Percentiles rank a stretch among this genome's conserved stretches.
Evolutionary conservation across 176 grass and related monocot species (phyloP).

Genomic region (Oryza coarctata): DNA sequence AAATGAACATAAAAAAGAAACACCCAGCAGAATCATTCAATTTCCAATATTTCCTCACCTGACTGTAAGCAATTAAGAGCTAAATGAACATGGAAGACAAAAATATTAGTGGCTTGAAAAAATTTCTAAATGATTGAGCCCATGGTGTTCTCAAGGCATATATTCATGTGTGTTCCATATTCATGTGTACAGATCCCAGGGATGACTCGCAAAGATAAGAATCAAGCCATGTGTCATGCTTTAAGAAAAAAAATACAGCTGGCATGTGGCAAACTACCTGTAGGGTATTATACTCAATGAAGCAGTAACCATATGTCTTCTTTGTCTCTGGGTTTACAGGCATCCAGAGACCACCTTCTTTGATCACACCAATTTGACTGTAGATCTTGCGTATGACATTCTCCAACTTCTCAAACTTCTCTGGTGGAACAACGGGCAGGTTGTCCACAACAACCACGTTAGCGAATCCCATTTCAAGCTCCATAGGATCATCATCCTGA

Average conservation of each 20-base stretch:
- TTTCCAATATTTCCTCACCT: neutral
- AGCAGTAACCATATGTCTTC: conserved; percentile 84
- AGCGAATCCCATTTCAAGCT: conserved; percentile 63
- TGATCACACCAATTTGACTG: conserved; percentile 71
- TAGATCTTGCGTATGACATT: conserved; percentile 81
- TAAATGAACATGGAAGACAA: neutral
- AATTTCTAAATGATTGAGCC: neutral
- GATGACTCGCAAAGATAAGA: conserved; percentile 17
- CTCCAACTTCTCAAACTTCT: conserved; percentile 90
- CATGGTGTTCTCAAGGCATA: neutral
- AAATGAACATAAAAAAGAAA: neutral
- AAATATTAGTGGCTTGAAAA: neutral
- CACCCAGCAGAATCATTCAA: neutral
- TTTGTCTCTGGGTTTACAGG: conserved; percentile 68
- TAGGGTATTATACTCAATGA: conserved; percentile 74
- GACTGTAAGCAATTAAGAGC: neutral
- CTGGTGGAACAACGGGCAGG: conserved; percentile 69
- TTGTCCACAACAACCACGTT: conserved; percentile 82
- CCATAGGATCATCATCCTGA: conserved; percentile 57
- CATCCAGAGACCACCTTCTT: conserved; percentile 89
- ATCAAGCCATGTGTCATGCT: neutral
- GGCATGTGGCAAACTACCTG: conserved; percentile 50
- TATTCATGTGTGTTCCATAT: neutral
- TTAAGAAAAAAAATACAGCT: neutral
- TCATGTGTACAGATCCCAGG: neutral